These are phyloP conservation scores for Ostreobium quekettii DNA, from an alignment of 139 green algal species.

Conservation along the genomic window DNA sequence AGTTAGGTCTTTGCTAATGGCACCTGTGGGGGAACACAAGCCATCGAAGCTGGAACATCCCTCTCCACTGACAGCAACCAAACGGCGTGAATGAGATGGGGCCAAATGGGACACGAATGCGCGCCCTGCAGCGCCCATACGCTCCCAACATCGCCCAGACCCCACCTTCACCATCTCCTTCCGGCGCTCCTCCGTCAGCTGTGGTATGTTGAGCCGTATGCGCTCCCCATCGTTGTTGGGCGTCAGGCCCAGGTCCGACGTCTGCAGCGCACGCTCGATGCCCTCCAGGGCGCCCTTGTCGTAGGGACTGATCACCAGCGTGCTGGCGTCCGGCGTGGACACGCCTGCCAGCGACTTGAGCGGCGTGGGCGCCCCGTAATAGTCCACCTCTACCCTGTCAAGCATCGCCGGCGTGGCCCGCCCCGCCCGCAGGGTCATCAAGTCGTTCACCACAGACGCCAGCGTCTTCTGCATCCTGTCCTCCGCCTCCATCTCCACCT, in stretches of 20 bases:
- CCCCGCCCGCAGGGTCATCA: conserved; percentile 86
- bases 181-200: conserved; percentile 87
- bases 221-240: conserved; percentile 91
- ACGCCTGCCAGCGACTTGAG: conserved; percentile 80
- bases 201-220: conserved; percentile 84
- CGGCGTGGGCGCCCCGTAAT: conserved; percentile 74
- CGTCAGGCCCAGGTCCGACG: conserved; percentile 83
- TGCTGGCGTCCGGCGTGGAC: conserved; percentile 69
- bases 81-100: too few species aligned
- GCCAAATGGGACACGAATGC: too few species aligned
- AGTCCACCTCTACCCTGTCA: conserved; percentile 88
- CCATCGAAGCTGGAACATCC: too few species aligned
- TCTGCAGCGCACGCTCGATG: conserved; percentile 50
- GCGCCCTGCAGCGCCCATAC: too few species aligned
- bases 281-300: conserved; percentile 68
- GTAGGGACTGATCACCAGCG: conserved; percentile 82
- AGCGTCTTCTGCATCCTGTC: conserved; percentile 79
- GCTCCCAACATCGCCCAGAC: too few species aligned
- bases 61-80: too few species aligned
- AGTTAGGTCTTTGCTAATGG: too few species aligned
- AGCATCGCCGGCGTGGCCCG: conserved; percentile 82
- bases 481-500: conserved; percentile 28
- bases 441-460: conserved; percentile 44
- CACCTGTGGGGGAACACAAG: too few species aligned
- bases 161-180: conserved; percentile 82